Percentiles rank a stretch among this genome's conserved stretches.
Evolutionary conservation across 495 filamentous ascomycete species (phyloP).

Genomic region (Entonaema liquescens): DNA sequence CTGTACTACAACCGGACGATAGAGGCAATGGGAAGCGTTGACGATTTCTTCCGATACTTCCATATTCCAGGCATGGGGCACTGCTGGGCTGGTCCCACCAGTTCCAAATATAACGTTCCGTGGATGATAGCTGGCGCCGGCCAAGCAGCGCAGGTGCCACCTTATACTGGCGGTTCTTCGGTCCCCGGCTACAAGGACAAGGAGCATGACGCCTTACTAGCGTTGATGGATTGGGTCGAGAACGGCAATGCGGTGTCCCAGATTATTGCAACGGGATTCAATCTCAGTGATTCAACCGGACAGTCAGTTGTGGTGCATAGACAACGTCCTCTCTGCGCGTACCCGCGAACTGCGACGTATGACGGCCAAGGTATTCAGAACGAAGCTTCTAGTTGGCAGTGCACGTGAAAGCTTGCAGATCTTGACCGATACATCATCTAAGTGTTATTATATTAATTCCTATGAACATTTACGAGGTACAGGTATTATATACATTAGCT

Average conservation of each 20-base stretch:
- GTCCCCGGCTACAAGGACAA: constrained; percentile 53
- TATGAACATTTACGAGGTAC: neutral
- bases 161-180: constrained; percentile 41
- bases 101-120: constrained; percentile 51
- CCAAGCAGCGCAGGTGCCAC: constrained; percentile 47
- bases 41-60: constrained; percentile 53
- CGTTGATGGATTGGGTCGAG: constrained; percentile 64
- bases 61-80: constrained; percentile 56
- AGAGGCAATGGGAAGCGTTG: constrained; percentile 44
- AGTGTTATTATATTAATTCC: neutral
- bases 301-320: constrained; percentile 46
- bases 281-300: constrained; percentile 38
- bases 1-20: constrained; percentile 54
- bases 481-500: neutral
- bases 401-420: constrained; percentile 8
- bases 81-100: constrained; percentile 46
- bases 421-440: neutral
- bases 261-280: constrained; percentile 54
- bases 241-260: constrained; percentile 48
- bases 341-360: constrained; percentile 44
- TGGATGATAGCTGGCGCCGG: constrained; percentile 54
- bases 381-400: constrained; percentile 41
- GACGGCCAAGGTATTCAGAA: constrained; percentile 36
- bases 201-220: constrained; percentile 57
- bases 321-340: constrained; percentile 56